Base-by-base conservation (phyloP, 345 rosid genomes). In the Bretschneidera sinensis region DNA sequence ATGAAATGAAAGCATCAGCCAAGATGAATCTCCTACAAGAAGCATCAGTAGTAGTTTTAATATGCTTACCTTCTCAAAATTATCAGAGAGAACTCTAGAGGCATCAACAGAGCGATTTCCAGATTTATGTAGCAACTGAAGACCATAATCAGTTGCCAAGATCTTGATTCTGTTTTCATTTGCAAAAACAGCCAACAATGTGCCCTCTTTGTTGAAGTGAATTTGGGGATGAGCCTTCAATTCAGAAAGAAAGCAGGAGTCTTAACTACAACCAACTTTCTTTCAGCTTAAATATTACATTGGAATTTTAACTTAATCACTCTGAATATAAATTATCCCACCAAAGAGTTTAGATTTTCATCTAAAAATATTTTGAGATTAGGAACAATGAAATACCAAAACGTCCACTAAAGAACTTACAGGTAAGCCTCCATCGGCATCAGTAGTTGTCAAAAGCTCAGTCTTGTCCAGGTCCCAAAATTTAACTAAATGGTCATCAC, bases 401-500 rank as follows among this genome's bases (percentile, higher is more conserved):
- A n/a, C n/a, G n/a, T n/a, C n/a, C n/a, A n/a, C n/a, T n/a, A n/a
- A n/a, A n/a, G n/a, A 25, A 63, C 82, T 62, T 70, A 89, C 94
- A 18, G 85, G 89, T 43, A 89, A 87, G 58, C 91, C 87, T 61
- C 91, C 91, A 66, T 89, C 96, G 61, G 91, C 96, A 73, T 89
- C 91, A 53, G 83, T 73, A 60, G 89, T 81, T n/a, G 85, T 81
- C 83, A 89, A 75, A 59, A 80, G 87, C 70, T 86, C 91, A 73
- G 75, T 55, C 71, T 65, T 86, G 64, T 89, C 96, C 96, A 89
- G 84, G 63, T 89, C 94, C 96, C 96, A 89, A 70, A 84, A 89
- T 73, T 89, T 89, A 63, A 89, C 79, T 51, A 87, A 82, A 76
- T 82, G 86, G 62, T 89, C 96, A 69, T 89, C 96, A 57, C 96